phyloP scores from a whole-genome alignment of 2,329 filamentous ascomycete genomes.

The Trichoderma sp. region DNA sequence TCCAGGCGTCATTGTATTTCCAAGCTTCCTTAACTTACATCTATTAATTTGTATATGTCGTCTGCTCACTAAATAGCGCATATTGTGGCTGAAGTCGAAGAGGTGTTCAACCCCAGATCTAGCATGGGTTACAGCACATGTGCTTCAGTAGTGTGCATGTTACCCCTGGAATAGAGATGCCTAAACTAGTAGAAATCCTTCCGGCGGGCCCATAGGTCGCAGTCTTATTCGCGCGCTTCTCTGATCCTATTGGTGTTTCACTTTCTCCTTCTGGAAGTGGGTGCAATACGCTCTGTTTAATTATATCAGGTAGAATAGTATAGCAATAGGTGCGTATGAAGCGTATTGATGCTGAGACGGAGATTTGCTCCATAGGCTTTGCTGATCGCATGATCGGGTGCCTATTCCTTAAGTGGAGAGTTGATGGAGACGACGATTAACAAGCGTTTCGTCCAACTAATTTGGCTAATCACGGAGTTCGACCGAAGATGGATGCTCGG shows the following conservation, averaged over 20 bases:
- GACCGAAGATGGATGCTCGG: neutral
- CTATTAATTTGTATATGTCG: neutral
- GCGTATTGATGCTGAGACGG: neutral
- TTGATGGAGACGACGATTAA: neutral
- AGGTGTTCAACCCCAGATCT: neutral
- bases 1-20: neutral
- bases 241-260: neutral
- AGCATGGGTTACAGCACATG: neutral
- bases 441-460: neutral
- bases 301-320: neutral
- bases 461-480: neutral
- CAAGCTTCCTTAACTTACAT: neutral
- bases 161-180: neutral
- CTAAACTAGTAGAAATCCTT: neutral
- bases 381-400: neutral
- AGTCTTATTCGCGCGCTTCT: neutral
- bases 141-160: neutral
- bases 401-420: neutral
- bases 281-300: neutral
- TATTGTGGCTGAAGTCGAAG: neutral
- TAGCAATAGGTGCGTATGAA: neutral
- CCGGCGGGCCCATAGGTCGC: neutral
- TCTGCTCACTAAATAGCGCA: slow-evolving; percentile 4
- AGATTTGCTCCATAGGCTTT: neutral
- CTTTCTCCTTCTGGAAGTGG: neutral